These are phyloP conservation scores for Chloroidium sp. DNA, from an alignment of 163 green algal genomes.

Conservation along the genomic window DNA sequence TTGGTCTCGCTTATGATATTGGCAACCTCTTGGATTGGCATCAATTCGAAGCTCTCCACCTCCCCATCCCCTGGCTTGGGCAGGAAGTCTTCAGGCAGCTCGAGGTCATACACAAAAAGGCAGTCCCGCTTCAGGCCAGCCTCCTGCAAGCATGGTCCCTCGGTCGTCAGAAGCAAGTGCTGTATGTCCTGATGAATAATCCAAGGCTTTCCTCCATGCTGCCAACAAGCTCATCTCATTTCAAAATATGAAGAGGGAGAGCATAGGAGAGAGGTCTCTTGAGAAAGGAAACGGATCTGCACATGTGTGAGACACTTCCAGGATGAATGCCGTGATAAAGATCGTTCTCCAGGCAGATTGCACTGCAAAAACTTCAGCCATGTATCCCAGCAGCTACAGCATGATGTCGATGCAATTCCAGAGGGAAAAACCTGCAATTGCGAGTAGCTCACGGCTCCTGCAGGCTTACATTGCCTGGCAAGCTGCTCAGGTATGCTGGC, in stretches of 20 bases:
- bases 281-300: too few relatives aligned
- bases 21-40: constrained; percentile 49
- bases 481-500: constrained; percentile 70
- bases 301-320: too few relatives aligned
- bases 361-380: too few relatives aligned
- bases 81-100: constrained; percentile 77
- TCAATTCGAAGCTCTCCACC: constrained; percentile 56
- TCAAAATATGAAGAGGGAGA: too few relatives aligned
- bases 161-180: too few relatives aligned
- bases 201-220: too few relatives aligned
- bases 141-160: not conserved
- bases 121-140: constrained; percentile 76
- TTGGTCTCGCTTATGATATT: constrained; percentile 38
- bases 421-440: constrained; percentile 1
- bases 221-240: too few relatives aligned
- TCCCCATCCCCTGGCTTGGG: constrained; percentile 72
- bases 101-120: constrained; percentile 92
- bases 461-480: constrained; percentile 32
- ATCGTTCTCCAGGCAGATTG: too few relatives aligned
- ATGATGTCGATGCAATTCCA: constrained; percentile 3
- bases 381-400: not conserved
- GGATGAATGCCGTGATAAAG: too few relatives aligned
- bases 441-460: constrained; percentile 68
- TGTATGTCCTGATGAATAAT: too few relatives aligned
- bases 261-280: too few relatives aligned